These are phyloP conservation scores for Magnusiomyces ingens DNA, from an alignment of 1,139 yeast species.

Conservation along the genomic window DNA sequence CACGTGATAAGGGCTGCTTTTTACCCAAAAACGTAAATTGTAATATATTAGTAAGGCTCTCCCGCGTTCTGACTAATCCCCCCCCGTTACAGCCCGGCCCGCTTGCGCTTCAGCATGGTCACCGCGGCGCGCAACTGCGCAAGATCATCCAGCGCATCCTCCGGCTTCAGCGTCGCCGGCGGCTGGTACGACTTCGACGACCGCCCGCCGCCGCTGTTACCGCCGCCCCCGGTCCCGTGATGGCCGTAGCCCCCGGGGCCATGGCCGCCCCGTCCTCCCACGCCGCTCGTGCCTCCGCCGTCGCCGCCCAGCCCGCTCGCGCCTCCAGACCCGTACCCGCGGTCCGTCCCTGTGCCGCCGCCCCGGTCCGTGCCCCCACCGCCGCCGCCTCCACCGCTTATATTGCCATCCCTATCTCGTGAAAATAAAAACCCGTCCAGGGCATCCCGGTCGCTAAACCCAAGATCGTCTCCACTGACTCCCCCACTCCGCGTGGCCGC, in stretches of 20 bases:
- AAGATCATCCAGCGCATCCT: constrained; percentile 15
- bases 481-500: constrained; percentile 6
- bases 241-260: too few species aligned
- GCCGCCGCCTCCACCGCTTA: too few species aligned
- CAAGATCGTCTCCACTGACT: constrained; percentile 24
- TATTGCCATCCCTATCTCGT: constrained; percentile 25
- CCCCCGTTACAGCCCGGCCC: background rate
- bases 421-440: constrained; percentile 32
- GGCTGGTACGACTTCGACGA: constrained; percentile 33
- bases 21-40: too few species aligned
- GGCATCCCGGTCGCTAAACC: constrained; percentile 29
- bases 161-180: constrained; percentile 33
- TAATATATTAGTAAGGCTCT: too few species aligned
- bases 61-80: too few species aligned
- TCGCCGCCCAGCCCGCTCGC: background rate
- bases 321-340: background rate
- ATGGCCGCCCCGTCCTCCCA: background rate
- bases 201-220: constrained; percentile 5
- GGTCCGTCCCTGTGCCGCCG: constrained; percentile 3
- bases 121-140: constrained; percentile 9
- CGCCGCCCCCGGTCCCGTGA: background rate
- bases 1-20: too few species aligned
- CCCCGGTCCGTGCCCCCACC: constrained; percentile 5
- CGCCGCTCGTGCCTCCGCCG: background rate
- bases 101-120: constrained; percentile 10